Base-by-base conservation (phyloP, 257 asterid genomes). In the Nicotiana otophora region DNA sequence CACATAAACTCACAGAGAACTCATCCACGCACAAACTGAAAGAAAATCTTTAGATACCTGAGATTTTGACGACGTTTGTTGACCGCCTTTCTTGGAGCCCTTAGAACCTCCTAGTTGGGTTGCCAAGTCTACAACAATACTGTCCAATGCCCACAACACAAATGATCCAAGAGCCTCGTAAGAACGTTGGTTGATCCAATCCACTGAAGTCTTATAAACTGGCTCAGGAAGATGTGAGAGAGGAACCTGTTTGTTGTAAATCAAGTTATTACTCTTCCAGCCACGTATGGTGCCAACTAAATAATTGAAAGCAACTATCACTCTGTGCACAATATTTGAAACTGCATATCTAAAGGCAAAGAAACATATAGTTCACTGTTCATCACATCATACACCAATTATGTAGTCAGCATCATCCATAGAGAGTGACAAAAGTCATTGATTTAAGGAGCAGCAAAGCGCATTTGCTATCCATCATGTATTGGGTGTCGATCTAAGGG, bases 151-250 rank as follows among this genome's bases (percentile, higher is more conserved):
- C 99, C 99, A 93, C 42, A 91, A 5, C 58, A 95, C 95, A 88
- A 93, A 91, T 55, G 90, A 82, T 46, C 88, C 95, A 20, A 95
- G 90, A 68, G 96, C 92, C 83, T 92, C 97, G 10, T 82, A 34
- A 19, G 97, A 90, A 33, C 89, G 91, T 53, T 92, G 90, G 84
- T 86, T 92, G 86, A 95, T 91, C 98, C 99, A 95, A 80, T 93
- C 97, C 81, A 87, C 91, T 51, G 99, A 91, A 23, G 91, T 90
- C 90, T 87, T 94, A 89, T 91, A 91, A 77, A 91, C 97, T 70
- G 89, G 81, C 68, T 95, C 96, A 51, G 93, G 86, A 31, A 95
- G 83, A 84, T 88, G 91, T 72, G 92, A 92, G 82, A 92, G 84
- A 19, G 98, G 99, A 53, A 95, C 89, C 99, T 95, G 90, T n/a